Evolutionary conservation across 208 protist species (phyloP), one percentile per base, ranked within the genome.

Genomic region (Acanthamoeba triangularis): DNA sequence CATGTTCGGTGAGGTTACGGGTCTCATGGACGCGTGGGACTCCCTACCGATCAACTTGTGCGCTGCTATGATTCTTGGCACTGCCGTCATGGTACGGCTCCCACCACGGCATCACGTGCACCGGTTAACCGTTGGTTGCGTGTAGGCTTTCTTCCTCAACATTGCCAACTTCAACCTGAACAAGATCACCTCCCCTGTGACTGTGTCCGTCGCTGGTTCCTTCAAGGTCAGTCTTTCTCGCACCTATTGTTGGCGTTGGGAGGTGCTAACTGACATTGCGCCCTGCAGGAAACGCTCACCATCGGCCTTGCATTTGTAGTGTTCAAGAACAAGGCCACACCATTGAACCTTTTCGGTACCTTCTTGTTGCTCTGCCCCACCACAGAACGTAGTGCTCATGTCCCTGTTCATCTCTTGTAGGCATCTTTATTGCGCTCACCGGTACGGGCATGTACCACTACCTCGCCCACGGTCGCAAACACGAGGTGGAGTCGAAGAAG

Each of bases 131-230:
- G 13, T 96, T 25, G 94, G 78, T 30, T 94, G 69, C 0, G 13
- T 95, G 49, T 16, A 63, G 72, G 95, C 95, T 10, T 96, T 96
- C 44, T 91, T 96, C 95, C 54, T 96, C 18, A 96, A 96, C 72
- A 72, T 96, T 1, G 54, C 80, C 33, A 96, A 95, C 56, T 96
- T 96, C 35, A 95, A 95, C 63, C 33, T 85, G 11, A 96, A 95
- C 78, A 80, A 96, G 56, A 72, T 94, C 54, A 96, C 93, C 28
- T 96, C 95, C 10, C 88, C 95, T 10, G 59, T 96, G 23, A 95
- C 95, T 10, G 88, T 96, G 69, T 94, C 94, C 5, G 93, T 96
- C 20, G 56, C 80, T 14, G 95, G 95, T n/a, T 94, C 94, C 82
- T 67, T 96, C 63, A 96, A 96, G 87, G 80, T 59, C 1, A 10